Evolutionary conservation across 192 early-diverging fungal species (phyloP), one percentile per base, ranked within the genome.

Genomic region (Rhizoclosmatium globosum): DNA sequence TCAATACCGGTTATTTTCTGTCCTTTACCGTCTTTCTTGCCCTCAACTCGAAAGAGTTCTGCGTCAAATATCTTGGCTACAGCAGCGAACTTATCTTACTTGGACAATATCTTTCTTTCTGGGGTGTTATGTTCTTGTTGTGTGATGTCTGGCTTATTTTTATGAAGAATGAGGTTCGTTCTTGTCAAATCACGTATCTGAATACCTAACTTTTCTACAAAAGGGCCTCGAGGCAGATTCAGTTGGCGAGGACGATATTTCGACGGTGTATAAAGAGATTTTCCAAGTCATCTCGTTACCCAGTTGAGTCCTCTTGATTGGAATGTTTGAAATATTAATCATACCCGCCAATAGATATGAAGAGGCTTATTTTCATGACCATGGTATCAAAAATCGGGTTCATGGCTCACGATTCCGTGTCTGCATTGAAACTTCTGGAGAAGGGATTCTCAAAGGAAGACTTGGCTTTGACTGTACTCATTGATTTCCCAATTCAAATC

Each of bases 1-100:
- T 99, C 57, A 99, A 97, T 84, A 91, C 92, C 43, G 96, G 98
- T 23, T 98, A 94, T 79, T 99, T 99, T 75, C 69, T 98, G 46
- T 95, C 94, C 39, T 99, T 98, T 82, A 99, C 98, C 0, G 93
- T 99, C 7, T 98, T 99, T 82, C 85, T 99, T 82, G 97, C 98
- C 0, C 89, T 99, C 58, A 98, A 99, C 85, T 96, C 94, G 15
- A 74, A 89, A 0, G 97, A 98, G 78, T 98, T 99, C 67, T 88
- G 87, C 83, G 98, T 98, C 89, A 95, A 94, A 82, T 98, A 96
- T 80, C 83, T 98, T 0, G 76, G 70, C 21, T 90, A 95, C 46
- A 92, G 93, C 23, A 76, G 77, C 4, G 94, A 95, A 1, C 82
- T 97, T 44, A 65, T 99, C 60, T 87, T 91, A 68, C 85, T 99